A percentile compares a stretch with the other conserved stretches of the same genome.
These are phyloP conservation scores for Aspergillus diversus DNA, from an alignment of 495 filamentous ascomycete species.

Conservation along the genomic window DNA sequence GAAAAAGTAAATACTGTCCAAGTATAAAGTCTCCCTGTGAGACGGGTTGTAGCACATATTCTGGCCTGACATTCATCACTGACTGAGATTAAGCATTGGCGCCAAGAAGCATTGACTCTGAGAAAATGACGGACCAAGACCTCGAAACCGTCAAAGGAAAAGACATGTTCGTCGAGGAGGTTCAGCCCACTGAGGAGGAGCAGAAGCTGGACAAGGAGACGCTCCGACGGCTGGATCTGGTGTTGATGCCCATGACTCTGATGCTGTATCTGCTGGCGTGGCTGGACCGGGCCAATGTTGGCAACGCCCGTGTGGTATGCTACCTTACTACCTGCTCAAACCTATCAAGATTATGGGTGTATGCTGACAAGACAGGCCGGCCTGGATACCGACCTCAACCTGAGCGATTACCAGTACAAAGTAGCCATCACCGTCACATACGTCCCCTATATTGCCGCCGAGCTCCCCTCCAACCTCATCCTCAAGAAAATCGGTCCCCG, in stretches of 20 bases:
- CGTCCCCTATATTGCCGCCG: conserved; percentile 19
- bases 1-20: too few relatives aligned
- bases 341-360: neutral
- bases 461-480: conserved; percentile 22
- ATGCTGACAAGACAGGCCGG: conserved; percentile 6
- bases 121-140: neutral
- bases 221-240: conserved; percentile 14
- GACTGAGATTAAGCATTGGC: neutral
- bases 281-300: conserved; percentile 22
- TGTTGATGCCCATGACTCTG: conserved; percentile 21
- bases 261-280: conserved; percentile 21
- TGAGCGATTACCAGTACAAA: conserved; percentile 20
- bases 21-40: too few relatives aligned
- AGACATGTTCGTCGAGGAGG: conserved; percentile 17
- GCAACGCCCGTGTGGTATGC: conserved; percentile 19
- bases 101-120: neutral
- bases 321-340: neutral
- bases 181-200: conserved; percentile 16
- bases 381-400: conserved; percentile 17
- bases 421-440: conserved; percentile 22
- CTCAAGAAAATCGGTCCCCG: conserved; percentile 20
- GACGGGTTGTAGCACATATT: too few relatives aligned
- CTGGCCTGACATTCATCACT: neutral
- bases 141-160: conserved; percentile 9
- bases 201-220: conserved; percentile 14